These are phyloP conservation scores for Lodderomyces elongisporus DNA, from an alignment of 1,139 yeast genomes.

Conservation along the genomic window DNA sequence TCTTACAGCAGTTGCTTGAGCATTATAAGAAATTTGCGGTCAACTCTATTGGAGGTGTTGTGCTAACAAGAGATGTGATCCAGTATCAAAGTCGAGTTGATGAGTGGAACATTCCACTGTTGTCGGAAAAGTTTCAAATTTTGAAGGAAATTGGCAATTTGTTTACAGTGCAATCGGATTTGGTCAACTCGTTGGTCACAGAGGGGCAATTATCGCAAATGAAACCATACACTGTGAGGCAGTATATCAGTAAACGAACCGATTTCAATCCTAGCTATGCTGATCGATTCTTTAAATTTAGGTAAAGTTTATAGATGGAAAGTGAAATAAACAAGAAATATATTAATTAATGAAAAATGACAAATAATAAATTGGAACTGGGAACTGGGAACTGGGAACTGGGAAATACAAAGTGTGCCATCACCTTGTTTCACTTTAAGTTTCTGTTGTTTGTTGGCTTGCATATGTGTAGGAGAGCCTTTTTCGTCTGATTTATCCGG, in stretches of 20 bases:
- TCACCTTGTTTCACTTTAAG: too few relatives aligned
- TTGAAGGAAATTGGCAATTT: conserved; percentile 80
- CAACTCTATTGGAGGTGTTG: conserved; percentile 77
- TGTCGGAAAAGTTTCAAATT: conserved; percentile 66
- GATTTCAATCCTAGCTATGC: conserved; percentile 60
- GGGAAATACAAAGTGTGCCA: too few relatives aligned
- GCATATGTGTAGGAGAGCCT: too few relatives aligned
- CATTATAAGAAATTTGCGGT: conserved; percentile 77
- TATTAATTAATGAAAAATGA: background rate
- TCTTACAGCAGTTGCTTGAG: conserved; percentile 56
- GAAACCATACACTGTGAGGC: conserved; percentile 62
- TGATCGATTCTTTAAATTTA: conserved; percentile 38
- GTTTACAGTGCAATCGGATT: conserved; percentile 67
- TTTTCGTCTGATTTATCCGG: too few relatives aligned
- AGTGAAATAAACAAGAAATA: too few relatives aligned
- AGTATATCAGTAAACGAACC: conserved; percentile 64
- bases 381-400: too few relatives aligned
- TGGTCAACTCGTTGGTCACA: conserved; percentile 70
- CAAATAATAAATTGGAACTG: too few relatives aligned
- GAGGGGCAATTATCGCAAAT: conserved; percentile 76
- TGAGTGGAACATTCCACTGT: conserved; percentile 59
- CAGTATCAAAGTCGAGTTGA: conserved; percentile 73
- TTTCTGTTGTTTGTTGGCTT: too few relatives aligned
- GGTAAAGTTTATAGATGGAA: too few relatives aligned
- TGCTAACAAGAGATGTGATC: conserved; percentile 79